Evolutionary conservation across 176 grass and related monocot genomes (phyloP), one percentile per base, ranked within the genome.

Genomic region (Elymus sibiricus): DNA sequence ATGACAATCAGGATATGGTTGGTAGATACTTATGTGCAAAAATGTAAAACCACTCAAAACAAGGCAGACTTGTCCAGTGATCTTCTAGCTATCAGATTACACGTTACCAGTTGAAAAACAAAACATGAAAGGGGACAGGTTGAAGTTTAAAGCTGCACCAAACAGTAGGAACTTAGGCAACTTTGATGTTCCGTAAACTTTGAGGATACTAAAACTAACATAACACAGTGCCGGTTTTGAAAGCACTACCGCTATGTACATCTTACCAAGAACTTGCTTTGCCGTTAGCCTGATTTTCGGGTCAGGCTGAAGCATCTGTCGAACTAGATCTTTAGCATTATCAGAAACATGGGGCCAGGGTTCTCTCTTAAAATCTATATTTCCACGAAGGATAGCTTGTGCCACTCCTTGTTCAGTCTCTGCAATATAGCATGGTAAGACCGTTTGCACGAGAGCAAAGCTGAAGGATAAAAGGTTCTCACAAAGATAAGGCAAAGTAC

Each of bases 321-420:
- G 92, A 73, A 99, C 88, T 75, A 99, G 86, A 84, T 96, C 94
- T 84, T 99, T 99, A 68, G 97, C 97, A 85, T 94, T 87, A 44
- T 99, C 97, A 68, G 97, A 96, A 89, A 99, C 97, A 88, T 90
- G 94, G 6, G 94, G 94, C 97, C 97, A 99, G 9, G 97, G 97
- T 75, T 99, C 97, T 63, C 97, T 89, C 86, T 96, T 99, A 83
- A 99, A 99, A 90, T 99, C 97, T 87, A 99, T 99, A 87, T 90
- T 91, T 64, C 97, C 97, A 47, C 94, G 89, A 73, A 99, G 92
- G 22, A 99, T 99, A 89, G 97, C 97, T 88, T 99, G 97, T 78
- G 97, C 97, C 61, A 99, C 97, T 59, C 97, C 97, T 91, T 99
- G 97, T 86, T 99, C 97, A 63, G 97, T 99, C 85, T 99, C 97